Conservation (phyloP, 768 basidiomycete genomes). For the Suillus hirtellus region DNA sequence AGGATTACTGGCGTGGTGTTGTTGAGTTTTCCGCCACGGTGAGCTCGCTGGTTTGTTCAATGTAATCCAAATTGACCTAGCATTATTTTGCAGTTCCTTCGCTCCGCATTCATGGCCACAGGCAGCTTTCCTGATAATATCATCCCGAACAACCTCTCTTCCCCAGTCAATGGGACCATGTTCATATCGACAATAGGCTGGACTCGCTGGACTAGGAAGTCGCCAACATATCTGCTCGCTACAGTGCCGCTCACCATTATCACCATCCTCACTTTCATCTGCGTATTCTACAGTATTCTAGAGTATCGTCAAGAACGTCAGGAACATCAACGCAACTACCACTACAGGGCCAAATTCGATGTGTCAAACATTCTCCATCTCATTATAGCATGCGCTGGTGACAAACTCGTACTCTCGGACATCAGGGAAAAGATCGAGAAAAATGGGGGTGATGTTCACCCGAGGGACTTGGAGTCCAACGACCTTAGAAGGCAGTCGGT, state of each 20-base stretch:
- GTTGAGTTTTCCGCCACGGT: conserved; percentile 12
- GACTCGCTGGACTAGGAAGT: conserved; percentile 6
- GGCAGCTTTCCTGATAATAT: not conserved
- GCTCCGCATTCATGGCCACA: conserved; percentile 3
- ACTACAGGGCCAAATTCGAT: not conserved
- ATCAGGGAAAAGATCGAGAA: not conserved
- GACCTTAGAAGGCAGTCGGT: too few relatives aligned
- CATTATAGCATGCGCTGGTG: not conserved
- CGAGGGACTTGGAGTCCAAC: not conserved
- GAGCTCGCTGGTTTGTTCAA: not conserved
- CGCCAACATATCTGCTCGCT: conserved; percentile 7
- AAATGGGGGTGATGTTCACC: not conserved
- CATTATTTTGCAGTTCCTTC: conserved; percentile 6
- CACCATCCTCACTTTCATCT: not conserved
- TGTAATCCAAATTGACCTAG: not conserved
- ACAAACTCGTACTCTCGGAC: not conserved
- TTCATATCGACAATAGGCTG: conserved; percentile 10
- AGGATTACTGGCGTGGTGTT: conserved; percentile 13
- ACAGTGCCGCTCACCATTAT: conserved; percentile 2
- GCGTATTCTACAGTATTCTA: not conserved
- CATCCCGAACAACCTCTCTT: conserved; percentile 7
- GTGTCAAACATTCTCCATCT: not conserved
- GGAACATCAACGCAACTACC: too few relatives aligned
- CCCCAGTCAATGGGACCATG: conserved; percentile 7
- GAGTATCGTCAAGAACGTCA: not conserved